Base-by-base conservation (phyloP, 1,139 yeast genomes). In the Candida tunisiensis region DNA sequence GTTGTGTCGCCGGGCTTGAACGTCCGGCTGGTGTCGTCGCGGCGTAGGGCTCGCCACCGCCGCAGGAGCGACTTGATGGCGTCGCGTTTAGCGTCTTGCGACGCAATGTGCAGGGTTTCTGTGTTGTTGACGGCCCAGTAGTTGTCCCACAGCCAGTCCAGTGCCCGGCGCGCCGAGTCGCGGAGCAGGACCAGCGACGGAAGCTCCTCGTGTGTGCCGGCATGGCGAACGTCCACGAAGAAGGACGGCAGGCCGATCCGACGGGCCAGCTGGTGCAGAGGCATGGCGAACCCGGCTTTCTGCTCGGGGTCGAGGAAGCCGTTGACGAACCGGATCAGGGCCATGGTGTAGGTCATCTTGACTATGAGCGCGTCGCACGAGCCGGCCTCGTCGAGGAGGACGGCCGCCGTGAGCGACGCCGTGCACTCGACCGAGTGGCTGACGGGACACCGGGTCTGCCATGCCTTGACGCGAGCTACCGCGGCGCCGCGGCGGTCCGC, bases 261-360 rank as follows among this genome's bases (percentile, higher is more conserved):
- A 29, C 58, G 65, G 0, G 98, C 98, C 18, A 88, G 52, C 5
- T 64, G 61, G 37, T 75, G 77, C 40, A 88, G 55, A 3, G 96
- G 88, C 13, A 78, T 65, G 1, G 93, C 94, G 44, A 58, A 75
- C 29, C 62, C 67, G 1, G 85, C 69, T 41, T 74, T 80, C 47
- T 88, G 98, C 26, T 66, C 65, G 0, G 93, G 92, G 45, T 91
- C 99, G 24, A 91, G 53, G 16, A 83, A 52, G 1, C 96, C 96
- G 30, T 88, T 91, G 14, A 88, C 96, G 54, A 88, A 83, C 32
- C 93, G 57, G 16, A 83, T 72, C 6, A 88, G 42, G 0, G 88
- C 71, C 82, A 80, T 74, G 0, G 93, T 58, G 38, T 77, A 74
- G 2, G 77, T 59, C 35, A 72, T 45, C 29, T 72, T 50, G 3